Percentiles rank a stretch among this genome's conserved stretches.
phyloP scores from a whole-genome alignment of 192 early-diverging fungal genomes.

The Dispira parvispora region DNA sequence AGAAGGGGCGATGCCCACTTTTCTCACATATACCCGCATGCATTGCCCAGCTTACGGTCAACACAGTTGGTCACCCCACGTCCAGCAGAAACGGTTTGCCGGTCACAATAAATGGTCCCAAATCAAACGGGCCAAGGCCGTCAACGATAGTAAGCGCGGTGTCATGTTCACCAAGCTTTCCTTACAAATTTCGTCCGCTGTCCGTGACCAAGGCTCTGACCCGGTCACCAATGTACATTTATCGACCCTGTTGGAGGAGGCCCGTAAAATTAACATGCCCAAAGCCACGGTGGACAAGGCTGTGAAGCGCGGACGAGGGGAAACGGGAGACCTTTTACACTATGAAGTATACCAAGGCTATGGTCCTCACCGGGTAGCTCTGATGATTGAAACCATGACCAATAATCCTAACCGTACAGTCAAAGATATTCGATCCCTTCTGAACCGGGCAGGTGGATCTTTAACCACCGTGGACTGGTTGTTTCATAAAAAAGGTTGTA shows the following conservation, averaged over 20 bases:
- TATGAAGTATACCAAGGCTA: constrained; percentile 44
- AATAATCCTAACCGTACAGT: constrained; percentile 45
- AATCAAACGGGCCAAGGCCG: constrained; percentile 38
- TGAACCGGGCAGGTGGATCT: constrained; percentile 35
- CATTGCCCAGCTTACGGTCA: not conserved
- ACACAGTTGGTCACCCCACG: not conserved
- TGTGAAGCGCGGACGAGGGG: constrained; percentile 35
- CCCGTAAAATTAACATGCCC: constrained; percentile 41
- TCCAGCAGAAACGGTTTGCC: constrained; percentile 8
- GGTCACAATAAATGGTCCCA: constrained; percentile 53
- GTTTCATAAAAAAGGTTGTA: constrained; percentile 44
- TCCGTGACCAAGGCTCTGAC: constrained; percentile 43
- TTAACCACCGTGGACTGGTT: constrained; percentile 45
- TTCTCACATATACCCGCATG: too few relatives aligned
- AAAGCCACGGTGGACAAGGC: constrained; percentile 55
- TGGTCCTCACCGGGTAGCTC: constrained; percentile 36
- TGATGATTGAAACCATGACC: constrained; percentile 40
- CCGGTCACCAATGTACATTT: constrained; percentile 36
- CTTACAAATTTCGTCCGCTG: constrained; percentile 42
- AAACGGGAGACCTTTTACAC: constrained; percentile 29
- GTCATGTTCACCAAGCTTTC: constrained; percentile 34
- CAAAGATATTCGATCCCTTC: constrained; percentile 37
- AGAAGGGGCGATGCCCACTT: too few relatives aligned
- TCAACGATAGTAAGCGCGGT: constrained; percentile 34
- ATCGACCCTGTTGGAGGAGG: constrained; percentile 33